Percentiles rank a stretch among this genome's conserved stretches.
phyloP scores from a whole-genome alignment of 345 rosid species.

The Populus nigra region DNA sequence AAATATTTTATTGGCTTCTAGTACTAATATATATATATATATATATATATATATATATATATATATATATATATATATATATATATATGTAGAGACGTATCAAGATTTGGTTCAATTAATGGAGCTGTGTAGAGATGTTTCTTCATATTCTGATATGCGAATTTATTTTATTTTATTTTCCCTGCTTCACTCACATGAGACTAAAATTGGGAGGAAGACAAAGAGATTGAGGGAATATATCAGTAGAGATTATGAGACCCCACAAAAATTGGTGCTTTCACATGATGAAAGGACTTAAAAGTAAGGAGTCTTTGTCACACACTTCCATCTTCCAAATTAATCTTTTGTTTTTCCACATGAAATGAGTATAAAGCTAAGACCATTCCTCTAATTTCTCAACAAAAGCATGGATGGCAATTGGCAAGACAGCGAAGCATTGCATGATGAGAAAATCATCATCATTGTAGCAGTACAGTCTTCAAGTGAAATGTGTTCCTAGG shows the following conservation, averaged over 20 bases:
- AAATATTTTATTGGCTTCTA: neutral
- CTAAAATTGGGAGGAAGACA: neutral
- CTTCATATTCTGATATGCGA: no score
- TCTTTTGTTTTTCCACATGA: slow-evolving; percentile 15
- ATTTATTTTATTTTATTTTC: neutral
- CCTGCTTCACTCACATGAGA: neutral
- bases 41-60: no score
- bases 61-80: no score
- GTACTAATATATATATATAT: neutral
- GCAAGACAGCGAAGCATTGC: neutral
- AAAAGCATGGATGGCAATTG: neutral
- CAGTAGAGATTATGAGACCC: slow-evolving; percentile 28
- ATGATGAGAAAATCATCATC: neutral
- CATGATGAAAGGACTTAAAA: slow-evolving; percentile 28
- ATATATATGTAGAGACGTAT: slow-evolving; percentile 17
- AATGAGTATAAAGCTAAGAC: neutral
- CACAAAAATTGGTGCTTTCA: slow-evolving; percentile 23
- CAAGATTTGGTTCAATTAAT: slow-evolving; percentile 31
- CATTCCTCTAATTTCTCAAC: neutral
- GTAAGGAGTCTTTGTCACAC: slow-evolving; percentile 26
- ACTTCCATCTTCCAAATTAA: slow-evolving; percentile 13
- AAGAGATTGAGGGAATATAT: slow-evolving; percentile 3
- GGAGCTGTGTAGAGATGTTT: neutral
- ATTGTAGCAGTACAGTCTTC: slow-evolving; percentile 3
- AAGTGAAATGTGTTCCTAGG: slow-evolving; percentile 5